Percentiles rank a stretch among this genome's conserved stretches.
phyloP scores from a whole-genome alignment of 768 basidiomycete genomes.

The Boletus fagicola region DNA sequence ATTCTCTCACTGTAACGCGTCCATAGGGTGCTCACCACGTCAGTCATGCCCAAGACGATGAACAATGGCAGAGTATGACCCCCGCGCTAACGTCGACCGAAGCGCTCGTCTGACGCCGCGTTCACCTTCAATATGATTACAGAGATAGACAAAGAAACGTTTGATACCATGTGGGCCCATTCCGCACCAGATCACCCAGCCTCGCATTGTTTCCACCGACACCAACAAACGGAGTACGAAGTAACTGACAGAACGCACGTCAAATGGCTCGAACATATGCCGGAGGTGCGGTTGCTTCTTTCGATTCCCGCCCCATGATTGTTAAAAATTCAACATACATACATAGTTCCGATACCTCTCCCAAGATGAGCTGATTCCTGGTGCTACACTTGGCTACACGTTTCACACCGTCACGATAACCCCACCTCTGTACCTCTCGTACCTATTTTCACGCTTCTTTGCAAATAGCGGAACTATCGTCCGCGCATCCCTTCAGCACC shows the following conservation, averaged over 20 bases:
- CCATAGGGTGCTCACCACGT: conserved; percentile 74
- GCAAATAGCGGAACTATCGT: conserved; percentile 53
- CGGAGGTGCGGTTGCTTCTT: conserved; percentile 38
- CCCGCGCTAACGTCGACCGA: background rate
- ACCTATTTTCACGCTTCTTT: conserved; percentile 54
- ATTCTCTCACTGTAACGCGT: background rate
- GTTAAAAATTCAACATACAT: background rate
- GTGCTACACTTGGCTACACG: conserved; percentile 45
- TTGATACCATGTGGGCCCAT: conserved; percentile 66
- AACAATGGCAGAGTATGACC: conserved; percentile 48
- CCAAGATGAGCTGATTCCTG: conserved; percentile 38
- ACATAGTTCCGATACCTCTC: conserved; percentile 37
- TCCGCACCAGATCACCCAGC: conserved; percentile 49
- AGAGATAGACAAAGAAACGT: conserved; percentile 70
- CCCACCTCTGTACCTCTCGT: conserved; percentile 55
- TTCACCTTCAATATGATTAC: background rate
- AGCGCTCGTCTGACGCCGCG: background rate
- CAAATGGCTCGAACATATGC: conserved; percentile 44
- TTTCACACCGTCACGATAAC: conserved; percentile 72
- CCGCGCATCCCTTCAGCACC: conserved; percentile 60
- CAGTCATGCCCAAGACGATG: conserved; percentile 46
- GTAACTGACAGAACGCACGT: conserved; percentile 27
- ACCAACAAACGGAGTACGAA: conserved; percentile 58
- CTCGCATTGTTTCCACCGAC: conserved; percentile 60
- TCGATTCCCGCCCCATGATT: background rate